Percentiles rank a stretch among this genome's conserved stretches.
phyloP scores from a whole-genome alignment of 2,329 filamentous ascomycete species.

The Pyricularia sp. region DNA sequence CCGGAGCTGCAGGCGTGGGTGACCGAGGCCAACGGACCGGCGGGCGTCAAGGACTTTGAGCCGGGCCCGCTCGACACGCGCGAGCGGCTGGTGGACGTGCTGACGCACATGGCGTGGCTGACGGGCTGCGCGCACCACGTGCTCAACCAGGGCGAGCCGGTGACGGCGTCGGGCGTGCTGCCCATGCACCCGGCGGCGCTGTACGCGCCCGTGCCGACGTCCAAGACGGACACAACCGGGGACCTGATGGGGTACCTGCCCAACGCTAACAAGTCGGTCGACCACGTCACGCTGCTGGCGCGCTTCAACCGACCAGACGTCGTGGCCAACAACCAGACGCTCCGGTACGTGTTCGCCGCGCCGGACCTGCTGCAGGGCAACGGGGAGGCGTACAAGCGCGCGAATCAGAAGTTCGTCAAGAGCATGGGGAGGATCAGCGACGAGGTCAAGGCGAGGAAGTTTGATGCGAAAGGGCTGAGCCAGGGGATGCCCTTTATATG shows the following conservation, averaged over 20 bases:
- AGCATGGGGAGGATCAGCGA: slow-evolving; percentile 28
- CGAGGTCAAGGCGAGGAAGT: slow-evolving; percentile 24
- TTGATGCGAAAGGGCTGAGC: slow-evolving; percentile 31
- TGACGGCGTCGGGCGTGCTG: slow-evolving; percentile 23
- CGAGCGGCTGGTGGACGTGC: slow-evolving; percentile 26
- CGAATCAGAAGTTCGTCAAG: slow-evolving; percentile 24
- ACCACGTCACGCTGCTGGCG: slow-evolving; percentile 25
- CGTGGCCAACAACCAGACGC: slow-evolving; percentile 22
- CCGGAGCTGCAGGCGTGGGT: slow-evolving; percentile 34
- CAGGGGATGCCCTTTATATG: slow-evolving; percentile 39
- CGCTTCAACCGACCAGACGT: slow-evolving; percentile 31
- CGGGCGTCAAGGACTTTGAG: slow-evolving; percentile 32
- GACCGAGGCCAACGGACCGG: slow-evolving; percentile 25
- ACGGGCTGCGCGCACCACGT: slow-evolving; percentile 24
- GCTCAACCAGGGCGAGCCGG: slow-evolving; percentile 30
- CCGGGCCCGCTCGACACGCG: slow-evolving; percentile 10
- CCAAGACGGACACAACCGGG: slow-evolving; percentile 17
- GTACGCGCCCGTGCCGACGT: slow-evolving; percentile 25
- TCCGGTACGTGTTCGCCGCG: slow-evolving; percentile 32
- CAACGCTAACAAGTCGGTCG: slow-evolving; percentile 18
- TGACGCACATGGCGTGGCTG: slow-evolving; percentile 24
- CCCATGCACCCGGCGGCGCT: slow-evolving; percentile 32
- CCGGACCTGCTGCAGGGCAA: slow-evolving; percentile 21
- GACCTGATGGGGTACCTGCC: slow-evolving; percentile 26
- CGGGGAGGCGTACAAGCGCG: slow-evolving; percentile 19